phyloP scores from a whole-genome alignment of 177 flowering plant genomes.

The Vitis hybrid region DNA sequence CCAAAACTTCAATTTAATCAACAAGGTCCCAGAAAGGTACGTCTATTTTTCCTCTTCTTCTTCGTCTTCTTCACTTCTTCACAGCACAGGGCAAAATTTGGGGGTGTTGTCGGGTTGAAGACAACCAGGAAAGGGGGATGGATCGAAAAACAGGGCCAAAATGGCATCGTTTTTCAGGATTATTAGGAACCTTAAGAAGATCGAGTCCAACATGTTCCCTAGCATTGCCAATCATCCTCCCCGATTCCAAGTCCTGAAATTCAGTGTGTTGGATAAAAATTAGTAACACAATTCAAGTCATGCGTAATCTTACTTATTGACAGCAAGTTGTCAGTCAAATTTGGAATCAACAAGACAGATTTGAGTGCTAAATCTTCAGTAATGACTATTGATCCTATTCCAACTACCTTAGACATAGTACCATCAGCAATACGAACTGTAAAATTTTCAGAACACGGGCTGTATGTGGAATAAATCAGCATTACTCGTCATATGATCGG shows the following conservation, averaged over 20 bases:
- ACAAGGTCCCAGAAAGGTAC: too few relatives aligned
- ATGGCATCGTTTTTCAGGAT: neutral
- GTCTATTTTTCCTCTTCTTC: too few relatives aligned
- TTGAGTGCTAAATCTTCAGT: neutral
- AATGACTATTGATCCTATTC: neutral
- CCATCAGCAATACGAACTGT: neutral
- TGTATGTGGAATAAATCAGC: too few relatives aligned
- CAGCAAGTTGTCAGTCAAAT: constrained; percentile 5
- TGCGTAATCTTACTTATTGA: constrained; percentile 8
- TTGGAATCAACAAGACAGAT: constrained; percentile 6
- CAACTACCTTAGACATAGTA: too few relatives aligned
- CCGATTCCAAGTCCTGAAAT: constrained; percentile 14
- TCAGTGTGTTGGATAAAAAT: neutral
- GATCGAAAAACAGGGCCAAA: neutral
- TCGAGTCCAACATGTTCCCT: constrained; percentile 2
- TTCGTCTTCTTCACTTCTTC: too few relatives aligned
- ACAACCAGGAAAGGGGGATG: too few relatives aligned
- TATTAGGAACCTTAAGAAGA: neutral
- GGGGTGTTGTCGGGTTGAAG: too few relatives aligned
- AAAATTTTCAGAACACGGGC: too few relatives aligned
- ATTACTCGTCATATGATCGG: too few relatives aligned
- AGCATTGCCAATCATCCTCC: constrained; percentile 21
- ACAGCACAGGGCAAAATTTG: too few relatives aligned
- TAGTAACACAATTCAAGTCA: constrained; percentile 7
- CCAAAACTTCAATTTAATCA: too few relatives aligned